Base-by-base conservation (phyloP, 805 yeast species). In the Myxozyma monticola region DNA sequence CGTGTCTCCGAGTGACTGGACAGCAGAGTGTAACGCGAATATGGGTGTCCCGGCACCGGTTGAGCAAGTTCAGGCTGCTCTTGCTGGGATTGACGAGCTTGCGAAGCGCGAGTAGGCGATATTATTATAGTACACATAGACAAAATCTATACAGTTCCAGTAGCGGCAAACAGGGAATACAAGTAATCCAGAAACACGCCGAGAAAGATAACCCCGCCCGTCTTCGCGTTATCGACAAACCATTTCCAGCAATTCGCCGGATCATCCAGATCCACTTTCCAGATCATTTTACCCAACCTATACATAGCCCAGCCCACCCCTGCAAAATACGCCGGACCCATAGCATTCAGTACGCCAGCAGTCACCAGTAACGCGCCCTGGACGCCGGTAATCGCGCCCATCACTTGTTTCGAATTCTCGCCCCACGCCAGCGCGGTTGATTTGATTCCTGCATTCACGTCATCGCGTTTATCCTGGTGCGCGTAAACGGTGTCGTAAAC, bases 381-480 rank as follows among this genome's bases (percentile, higher is more conserved):
- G 0, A 80, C 81, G 1, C 73, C 72, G 5, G 88, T 78, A 57
- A 89, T 65, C 0, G 78, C 82, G 38, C 79, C 74, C 61, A 86
- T 74, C 36, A 89, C 79, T 9, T 80, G 76, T 65, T 85, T 89
- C 0, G 96, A 79, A 28, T 79, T 76, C 20, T 77, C 78, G 7
- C 95, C 95, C 99, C 99, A 95, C 1, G 86, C 90, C 59, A 93
- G 76, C 6, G 99, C 99, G 0, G 98, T 89, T 1, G 96, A 87
- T 67, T 89, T 89, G 60, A 93, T 85, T 18, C 99, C 99, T 0
- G 96, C 97, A 50, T 78, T 75, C 45, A 87, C 71, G 69, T 93
- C 99, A 63, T 84, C 93, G 45, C 68, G 70, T 70, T 93, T 93
- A 69, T 93, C 99, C 71, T 93, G 99, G 66, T 93, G 99, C 0